Evolutionary conservation across 2,329 filamentous ascomycete species (phyloP).

Genomic region (Emergomyces pasteurianus): DNA sequence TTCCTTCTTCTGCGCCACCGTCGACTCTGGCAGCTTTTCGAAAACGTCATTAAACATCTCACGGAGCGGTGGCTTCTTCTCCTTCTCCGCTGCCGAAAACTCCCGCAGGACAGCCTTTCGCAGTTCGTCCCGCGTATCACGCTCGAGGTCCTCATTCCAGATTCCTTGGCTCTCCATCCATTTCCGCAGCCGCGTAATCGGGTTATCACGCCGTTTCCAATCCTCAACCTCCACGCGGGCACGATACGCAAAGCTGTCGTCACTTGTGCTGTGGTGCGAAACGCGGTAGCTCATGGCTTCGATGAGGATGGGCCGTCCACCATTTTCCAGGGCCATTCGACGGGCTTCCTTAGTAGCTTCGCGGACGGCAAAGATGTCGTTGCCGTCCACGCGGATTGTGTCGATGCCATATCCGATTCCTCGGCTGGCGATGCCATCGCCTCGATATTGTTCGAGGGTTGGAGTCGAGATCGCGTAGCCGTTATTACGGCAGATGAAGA

Average conservation of each 20-base stretch:
- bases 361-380: constrained; percentile 80
- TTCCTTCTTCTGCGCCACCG: constrained; percentile 61
- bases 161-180: constrained; percentile 74
- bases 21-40: constrained; percentile 70
- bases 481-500: constrained; percentile 90
- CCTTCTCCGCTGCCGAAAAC: constrained; percentile 58
- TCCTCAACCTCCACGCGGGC: constrained; percentile 87
- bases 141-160: constrained; percentile 80
- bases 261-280: constrained; percentile 89
- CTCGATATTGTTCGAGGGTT: constrained; percentile 80
- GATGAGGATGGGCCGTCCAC: constrained; percentile 73
- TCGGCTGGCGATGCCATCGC: constrained; percentile 78
- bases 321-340: constrained; percentile 63
- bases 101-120: constrained; percentile 69
- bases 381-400: constrained; percentile 85
- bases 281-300: constrained; percentile 99
- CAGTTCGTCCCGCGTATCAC: constrained; percentile 51
- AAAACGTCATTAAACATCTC: constrained; percentile 76
- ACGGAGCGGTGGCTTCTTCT: constrained; percentile 42
- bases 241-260: constrained; percentile 94
- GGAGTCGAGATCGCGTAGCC: constrained; percentile 85
- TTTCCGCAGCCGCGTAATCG: constrained; percentile 72
- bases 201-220: constrained; percentile 85
- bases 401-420: constrained; percentile 90
- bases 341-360: constrained; percentile 69